These are phyloP conservation scores for Claviceps sp. DNA, from an alignment of 2,329 filamentous ascomycete species.

Conservation along the genomic window DNA sequence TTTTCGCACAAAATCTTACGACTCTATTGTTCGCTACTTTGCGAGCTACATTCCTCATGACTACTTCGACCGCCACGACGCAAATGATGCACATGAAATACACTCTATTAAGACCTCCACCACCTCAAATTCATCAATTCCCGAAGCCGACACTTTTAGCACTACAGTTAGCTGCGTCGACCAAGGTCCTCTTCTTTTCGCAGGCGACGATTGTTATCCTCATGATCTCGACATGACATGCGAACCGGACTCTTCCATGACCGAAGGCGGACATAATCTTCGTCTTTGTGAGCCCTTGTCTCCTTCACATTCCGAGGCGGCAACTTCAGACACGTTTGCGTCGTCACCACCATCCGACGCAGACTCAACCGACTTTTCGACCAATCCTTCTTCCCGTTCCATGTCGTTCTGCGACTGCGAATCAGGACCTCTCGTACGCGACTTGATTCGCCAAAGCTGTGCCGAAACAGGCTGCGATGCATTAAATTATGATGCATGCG, in stretches of 20 bases:
- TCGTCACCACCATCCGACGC: conserved; percentile 21
- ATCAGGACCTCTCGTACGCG: conserved; percentile 24
- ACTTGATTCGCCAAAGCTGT: conserved; percentile 15
- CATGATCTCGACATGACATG: conserved; percentile 28
- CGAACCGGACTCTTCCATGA: conserved; percentile 25
- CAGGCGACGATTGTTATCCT: conserved; percentile 25
- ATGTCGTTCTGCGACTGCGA: conserved; percentile 41
- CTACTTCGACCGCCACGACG: conserved; percentile 28
- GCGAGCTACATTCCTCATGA: conserved; percentile 42
- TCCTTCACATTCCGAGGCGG: conserved; percentile 37
- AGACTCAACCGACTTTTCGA: conserved; percentile 19
- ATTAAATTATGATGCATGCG: conserved; percentile 32
- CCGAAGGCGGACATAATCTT: conserved; percentile 9
- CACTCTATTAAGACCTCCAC: conserved; percentile 17
- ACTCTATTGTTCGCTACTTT: conserved; percentile 47
- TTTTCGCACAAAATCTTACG: conserved; percentile 44
- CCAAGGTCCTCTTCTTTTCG: conserved; percentile 21
- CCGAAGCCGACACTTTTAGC: conserved; percentile 24
- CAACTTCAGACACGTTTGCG: conserved; percentile 29
- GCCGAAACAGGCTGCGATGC: conserved; percentile 28
- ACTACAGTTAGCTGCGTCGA: conserved; percentile 27
- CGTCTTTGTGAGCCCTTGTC: conserved; percentile 16
- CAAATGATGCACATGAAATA: conserved; percentile 15
- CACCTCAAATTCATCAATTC: conserved; percentile 24
- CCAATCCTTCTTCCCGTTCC: conserved; percentile 31